Evolutionary conservation across 768 basidiomycete species (phyloP).

Genomic region (Phaeotremella fagi): DNA sequence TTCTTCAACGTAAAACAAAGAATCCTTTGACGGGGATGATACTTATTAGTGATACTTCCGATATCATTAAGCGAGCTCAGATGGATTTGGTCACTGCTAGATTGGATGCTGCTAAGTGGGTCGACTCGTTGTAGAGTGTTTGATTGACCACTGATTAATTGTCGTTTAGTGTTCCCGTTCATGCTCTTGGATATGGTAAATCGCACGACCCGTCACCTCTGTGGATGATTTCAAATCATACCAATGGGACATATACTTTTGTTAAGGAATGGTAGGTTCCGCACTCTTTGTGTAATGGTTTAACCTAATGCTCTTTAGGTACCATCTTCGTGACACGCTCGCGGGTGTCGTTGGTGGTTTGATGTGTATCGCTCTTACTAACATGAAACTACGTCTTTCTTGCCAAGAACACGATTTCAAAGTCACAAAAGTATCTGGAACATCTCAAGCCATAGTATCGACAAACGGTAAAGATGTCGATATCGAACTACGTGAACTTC

Average conservation of each 20-base stretch:
- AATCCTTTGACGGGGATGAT: conserved; percentile 89
- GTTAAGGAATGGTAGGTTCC: conserved; percentile 74
- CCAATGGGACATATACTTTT: conserved; percentile 94
- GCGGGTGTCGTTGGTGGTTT: conserved; percentile 94
- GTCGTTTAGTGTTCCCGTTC: conserved; percentile 67
- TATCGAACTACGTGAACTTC: conserved; percentile 85
- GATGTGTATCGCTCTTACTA: conserved; percentile 87
- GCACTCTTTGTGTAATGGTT: not conserved
- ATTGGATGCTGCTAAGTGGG: conserved; percentile 81
- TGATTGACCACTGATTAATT: not conserved
- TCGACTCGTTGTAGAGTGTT: not conserved
- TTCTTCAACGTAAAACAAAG: conserved; percentile 86
- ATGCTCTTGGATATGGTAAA: conserved; percentile 93
- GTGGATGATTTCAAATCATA: conserved; percentile 99
- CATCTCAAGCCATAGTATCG: conserved; percentile 75
- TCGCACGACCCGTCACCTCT: conserved; percentile 95
- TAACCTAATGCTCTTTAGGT: conserved; percentile 45
- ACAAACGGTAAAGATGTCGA: conserved; percentile 94
- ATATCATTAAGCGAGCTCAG: conserved; percentile 86
- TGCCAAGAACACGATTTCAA: conserved; percentile 87
- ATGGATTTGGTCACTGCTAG: conserved; percentile 98
- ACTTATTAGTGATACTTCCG: conserved; percentile 85
- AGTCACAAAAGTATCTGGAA: conserved; percentile 90
- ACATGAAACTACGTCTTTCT: conserved; percentile 93
- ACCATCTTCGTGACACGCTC: conserved; percentile 84